Evolutionary conservation across 2,329 filamentous ascomycete species (phyloP).

Genomic region (Helminthosporium solani): DNA sequence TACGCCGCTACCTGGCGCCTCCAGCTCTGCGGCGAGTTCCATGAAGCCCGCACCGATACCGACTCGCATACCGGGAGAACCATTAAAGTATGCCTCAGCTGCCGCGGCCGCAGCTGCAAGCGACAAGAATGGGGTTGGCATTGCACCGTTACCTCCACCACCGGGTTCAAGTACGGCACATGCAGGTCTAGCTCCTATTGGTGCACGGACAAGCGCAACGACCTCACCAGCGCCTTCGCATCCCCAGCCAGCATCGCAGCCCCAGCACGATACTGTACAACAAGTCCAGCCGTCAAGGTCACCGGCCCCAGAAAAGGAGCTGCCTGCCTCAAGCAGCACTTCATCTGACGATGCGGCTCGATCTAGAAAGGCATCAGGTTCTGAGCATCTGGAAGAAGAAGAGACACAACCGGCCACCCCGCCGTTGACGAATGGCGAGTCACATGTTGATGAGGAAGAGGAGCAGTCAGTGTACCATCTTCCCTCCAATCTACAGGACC

Average conservation of each 20-base stretch:
- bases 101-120: conserved; percentile 89
- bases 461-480: conserved; percentile 92
- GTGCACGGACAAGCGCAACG: conserved; percentile 58
- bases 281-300: conserved; percentile 52
- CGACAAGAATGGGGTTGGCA: conserved; percentile 85
- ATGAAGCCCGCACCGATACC: conserved; percentile 96
- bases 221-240: conserved; percentile 52
- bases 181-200: conserved; percentile 49
- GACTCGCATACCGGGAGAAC: conserved; percentile 80
- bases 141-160: conserved; percentile 88
- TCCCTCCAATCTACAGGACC: conserved; percentile 81
- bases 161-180: conserved; percentile 58
- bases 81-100: conserved; percentile 93
- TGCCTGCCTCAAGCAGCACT: conserved; percentile 31
- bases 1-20: conserved; percentile 63
- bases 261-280: conserved; percentile 38
- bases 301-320: conserved; percentile 53
- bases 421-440: conserved; percentile 55
- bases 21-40: conserved; percentile 59
- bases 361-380: conserved; percentile 26
- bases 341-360: conserved; percentile 29
- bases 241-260: conserved; percentile 43
- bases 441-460: conserved; percentile 57
- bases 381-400: conserved; percentile 38
- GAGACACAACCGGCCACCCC: conserved; percentile 39